phyloP scores from a whole-genome alignment of 75 land plant species.

The Picea sitchensis region DNA sequence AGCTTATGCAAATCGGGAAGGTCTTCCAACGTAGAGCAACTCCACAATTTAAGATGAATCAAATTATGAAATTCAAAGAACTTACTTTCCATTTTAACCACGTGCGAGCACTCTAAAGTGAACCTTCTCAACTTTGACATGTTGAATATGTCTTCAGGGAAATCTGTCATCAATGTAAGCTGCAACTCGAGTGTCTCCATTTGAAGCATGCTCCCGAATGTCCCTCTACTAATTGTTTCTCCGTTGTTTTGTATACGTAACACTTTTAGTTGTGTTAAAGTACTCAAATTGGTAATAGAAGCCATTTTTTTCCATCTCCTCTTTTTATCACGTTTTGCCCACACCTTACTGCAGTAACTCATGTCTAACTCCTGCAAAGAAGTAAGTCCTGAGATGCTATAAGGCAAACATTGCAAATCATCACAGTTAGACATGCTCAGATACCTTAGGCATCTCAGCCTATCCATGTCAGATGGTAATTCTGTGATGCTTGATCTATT shows the following conservation, averaged over 20 bases:
- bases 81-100: too few relatives aligned
- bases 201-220: too few relatives aligned
- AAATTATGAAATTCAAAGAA: too few relatives aligned
- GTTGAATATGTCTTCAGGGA: too few relatives aligned
- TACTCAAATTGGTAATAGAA: background rate
- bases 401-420: background rate
- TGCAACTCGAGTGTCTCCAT: too few relatives aligned
- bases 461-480: background rate
- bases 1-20: too few relatives aligned
- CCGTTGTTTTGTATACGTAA: background rate
- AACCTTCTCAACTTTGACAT: too few relatives aligned
- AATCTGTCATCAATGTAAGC: too few relatives aligned
- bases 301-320: background rate
- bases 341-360: background rate
- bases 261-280: background rate
- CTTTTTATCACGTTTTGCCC: background rate
- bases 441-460: background rate
- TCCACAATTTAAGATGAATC: too few relatives aligned
- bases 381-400: background rate
- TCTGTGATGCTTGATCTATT: background rate
- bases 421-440: background rate
- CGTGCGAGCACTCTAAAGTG: too few relatives aligned
- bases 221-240: background rate
- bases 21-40: too few relatives aligned
- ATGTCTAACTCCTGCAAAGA: background rate